A percentile compares a stretch with the other conserved stretches of the same genome.
phyloP scores from a whole-genome alignment of 371 early-diverging fungal genomes.

The Fennellomyces sp. region DNA sequence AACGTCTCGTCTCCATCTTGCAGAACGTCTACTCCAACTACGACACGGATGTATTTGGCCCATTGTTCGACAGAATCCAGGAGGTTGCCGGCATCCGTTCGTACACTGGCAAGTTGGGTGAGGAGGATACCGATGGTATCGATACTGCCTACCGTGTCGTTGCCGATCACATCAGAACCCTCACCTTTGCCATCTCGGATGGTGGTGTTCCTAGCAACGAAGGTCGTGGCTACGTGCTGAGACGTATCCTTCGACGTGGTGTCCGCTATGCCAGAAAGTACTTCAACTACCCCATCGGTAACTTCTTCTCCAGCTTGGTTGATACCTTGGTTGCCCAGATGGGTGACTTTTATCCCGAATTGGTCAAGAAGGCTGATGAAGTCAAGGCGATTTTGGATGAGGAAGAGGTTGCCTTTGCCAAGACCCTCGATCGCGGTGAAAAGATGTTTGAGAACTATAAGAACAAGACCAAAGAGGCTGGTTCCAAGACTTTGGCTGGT shows the following conservation, averaged over 20 bases:
- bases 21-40: conserved; percentile 99
- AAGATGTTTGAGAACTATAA: conserved; percentile 89
- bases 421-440: conserved; percentile 98
- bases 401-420: conserved; percentile 96
- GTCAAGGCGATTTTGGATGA: conserved; percentile 94
- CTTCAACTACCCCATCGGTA: conserved; percentile 88
- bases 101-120: conserved; percentile 89
- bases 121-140: conserved; percentile 90
- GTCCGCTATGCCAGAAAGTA: conserved; percentile 95
- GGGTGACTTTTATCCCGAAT: conserved; percentile 91
- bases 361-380: conserved; percentile 70
- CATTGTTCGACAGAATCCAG: conserved; percentile 86
- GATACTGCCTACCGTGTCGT: conserved; percentile 99
- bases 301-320: conserved; percentile 90
- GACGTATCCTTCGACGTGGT: conserved; percentile 98
- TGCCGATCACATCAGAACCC: conserved; percentile 98
- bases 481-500: conserved; percentile 74
- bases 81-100: conserved; percentile 83
- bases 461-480: conserved; percentile 68
- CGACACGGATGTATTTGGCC: conserved; percentile 94
- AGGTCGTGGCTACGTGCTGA: conserved; percentile 99
- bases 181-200: conserved; percentile 97
- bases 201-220: conserved; percentile 97
- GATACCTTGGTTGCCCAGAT: conserved; percentile 85
- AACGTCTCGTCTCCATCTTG: conserved; percentile 97